Evolutionary conservation across 108 stramenopile genomes (phyloP), one percentile per base, ranked within the genome.

Genomic region (Craspedostauros australis): DNA sequence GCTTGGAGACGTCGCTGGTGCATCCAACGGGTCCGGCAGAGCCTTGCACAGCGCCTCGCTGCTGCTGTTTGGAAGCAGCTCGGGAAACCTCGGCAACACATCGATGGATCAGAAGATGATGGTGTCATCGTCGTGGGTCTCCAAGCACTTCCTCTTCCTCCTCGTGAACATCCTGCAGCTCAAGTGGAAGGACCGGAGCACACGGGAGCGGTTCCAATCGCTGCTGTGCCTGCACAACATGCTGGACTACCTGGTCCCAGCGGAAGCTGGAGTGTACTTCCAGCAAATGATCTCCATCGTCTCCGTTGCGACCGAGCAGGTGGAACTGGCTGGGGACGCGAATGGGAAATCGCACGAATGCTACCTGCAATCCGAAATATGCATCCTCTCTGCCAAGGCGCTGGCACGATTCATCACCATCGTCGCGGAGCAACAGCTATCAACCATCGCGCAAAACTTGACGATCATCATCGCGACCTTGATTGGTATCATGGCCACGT

Each of bases 401-500:
- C 62, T 89, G 15, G 75, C 80, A 38, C 60, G 76, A 33, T 88
- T 79, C 53, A 55, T 84, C 24, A 70, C 75, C 46, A 54, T 86
- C 33, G 59, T 85, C 7, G 59, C 66, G 15, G 47, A 61, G 26
- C 39, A 60, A 33, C 50, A 86, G 18, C 21, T 71, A 0, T 50
- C 74, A 14, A 40, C 62, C 20, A 62, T 92, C 60, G 82, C 69
- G 14, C 50, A 73, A 15, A 82, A 91, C 57, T 57, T 94, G n/a
- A 74, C 72, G 16, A 60, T 68, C 14, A 75, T 94, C 28, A 78
- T 88, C 6, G 93, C 88, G 2, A 49, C 86, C 12, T 52, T 94
- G 6, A 77, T 90, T 49, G 88, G 88, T 24, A 47, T 87, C 14
- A 64, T 91, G n/a, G n/a, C n/a, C n/a, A n/a, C n/a, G n/a, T n/a